Base-by-base conservation (phyloP, 805 yeast species). In the Nakazawaea laoshanensis region DNA sequence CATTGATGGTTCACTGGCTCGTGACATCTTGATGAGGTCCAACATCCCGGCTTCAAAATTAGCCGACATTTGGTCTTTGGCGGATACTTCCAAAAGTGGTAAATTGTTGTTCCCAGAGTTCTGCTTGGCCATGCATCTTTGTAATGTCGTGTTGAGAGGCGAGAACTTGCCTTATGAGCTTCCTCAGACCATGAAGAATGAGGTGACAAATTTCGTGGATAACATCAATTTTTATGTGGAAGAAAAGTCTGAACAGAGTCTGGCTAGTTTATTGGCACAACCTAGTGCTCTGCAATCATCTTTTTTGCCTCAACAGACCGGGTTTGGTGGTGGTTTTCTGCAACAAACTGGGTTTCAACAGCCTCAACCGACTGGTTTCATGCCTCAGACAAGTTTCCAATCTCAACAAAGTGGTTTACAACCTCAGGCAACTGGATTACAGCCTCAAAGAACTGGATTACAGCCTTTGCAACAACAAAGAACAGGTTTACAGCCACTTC, bases 51-150 rank as follows among this genome's bases (percentile, higher is more conserved):
- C 95, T 3, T 65, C 71, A 17, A 74, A 78, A 27, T 65, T 89
- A 45, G 89, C 89, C 3, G 85, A 75, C 45, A 81, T 89, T 40
- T 89, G 97, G 97, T 77, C 81, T 16, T 62, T 89, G 37, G 72
- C 94, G n/a, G 97, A 89, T 50, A 79, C 94, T 2, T 82, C 77
- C 45, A 80, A 75, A 47, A 77, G 92, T 6, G 97, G 97, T 2
- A 68, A 75, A 35, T 69, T 89, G 40, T 59, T 89, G 45, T 89
- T 88, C 51, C 97, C 97, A 2, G 96, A 89, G 55, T 89, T 89
- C 64, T 94, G 94, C 11, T 64, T 89, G 43, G 87, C 95, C 12
- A 75, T 89, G 65, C 89, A 87, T 54, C 65, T 89, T 45, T 87
- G 95, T 51, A 81, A 83, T 45, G 57, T 74, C 48, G 81, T 80